Evolutionary conservation across 176 grass and related monocot species (phyloP).

Genomic region (Cenchrus purpureus): DNA sequence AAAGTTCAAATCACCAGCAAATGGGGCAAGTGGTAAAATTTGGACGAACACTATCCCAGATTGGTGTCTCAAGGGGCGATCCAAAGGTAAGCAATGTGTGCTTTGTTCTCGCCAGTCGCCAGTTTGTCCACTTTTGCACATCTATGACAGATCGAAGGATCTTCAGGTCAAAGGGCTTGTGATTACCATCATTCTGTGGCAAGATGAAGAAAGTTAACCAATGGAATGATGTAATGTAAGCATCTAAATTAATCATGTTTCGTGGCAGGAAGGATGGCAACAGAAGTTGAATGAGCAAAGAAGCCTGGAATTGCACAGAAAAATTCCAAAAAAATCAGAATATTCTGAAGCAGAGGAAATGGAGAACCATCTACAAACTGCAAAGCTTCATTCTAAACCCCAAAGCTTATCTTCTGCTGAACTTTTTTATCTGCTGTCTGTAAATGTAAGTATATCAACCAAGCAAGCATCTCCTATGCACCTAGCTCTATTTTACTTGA

Average conservation of each 20-base stretch:
- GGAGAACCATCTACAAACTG: conserved; percentile 24
- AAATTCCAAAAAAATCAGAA: conserved; percentile 33
- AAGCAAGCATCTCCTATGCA: not conserved
- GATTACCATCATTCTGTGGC: not conserved
- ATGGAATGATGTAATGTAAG: not conserved
- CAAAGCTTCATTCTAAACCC: conserved; percentile 40
- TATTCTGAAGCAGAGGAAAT: conserved; percentile 31
- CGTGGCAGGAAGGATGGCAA: conserved; percentile 35
- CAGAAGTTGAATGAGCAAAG: conserved; percentile 21
- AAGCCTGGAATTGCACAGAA: conserved; percentile 21
- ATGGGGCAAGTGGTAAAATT: conserved; percentile 41
- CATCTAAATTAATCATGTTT: conserved; percentile 30
- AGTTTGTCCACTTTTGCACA: not conserved
- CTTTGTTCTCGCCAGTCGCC: not conserved
- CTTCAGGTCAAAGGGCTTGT: not conserved
- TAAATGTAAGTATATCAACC: conserved; percentile 46
- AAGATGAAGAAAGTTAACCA: not conserved
- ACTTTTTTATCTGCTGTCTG: conserved; percentile 54
- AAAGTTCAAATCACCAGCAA: conserved; percentile 9
- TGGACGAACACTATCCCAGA: conserved; percentile 33
- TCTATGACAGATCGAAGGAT: not conserved
- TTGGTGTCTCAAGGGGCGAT: conserved; percentile 21
- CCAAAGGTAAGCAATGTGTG: conserved; percentile 19
- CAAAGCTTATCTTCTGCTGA: conserved; percentile 48
- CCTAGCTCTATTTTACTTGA: not conserved